Percentiles rank a stretch among this genome's conserved stretches.
Evolutionary conservation across 2,329 filamentous ascomycete species (phyloP).

Genomic region (Fusarium decemcellulare): DNA sequence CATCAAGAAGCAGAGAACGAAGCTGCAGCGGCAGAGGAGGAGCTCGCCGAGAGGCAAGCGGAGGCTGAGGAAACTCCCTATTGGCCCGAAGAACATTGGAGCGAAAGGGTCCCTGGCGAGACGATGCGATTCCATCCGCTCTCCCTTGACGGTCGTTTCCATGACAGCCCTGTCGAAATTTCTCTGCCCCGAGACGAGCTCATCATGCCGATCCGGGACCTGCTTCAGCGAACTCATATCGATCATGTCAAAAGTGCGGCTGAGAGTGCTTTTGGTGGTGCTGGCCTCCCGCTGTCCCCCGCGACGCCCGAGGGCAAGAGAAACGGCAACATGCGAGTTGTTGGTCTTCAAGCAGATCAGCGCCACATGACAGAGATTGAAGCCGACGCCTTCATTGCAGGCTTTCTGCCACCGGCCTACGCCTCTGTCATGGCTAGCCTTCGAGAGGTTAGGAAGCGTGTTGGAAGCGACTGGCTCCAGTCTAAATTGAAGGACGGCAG

Average conservation of each 20-base stretch:
- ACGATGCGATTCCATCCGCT: constrained; percentile 77
- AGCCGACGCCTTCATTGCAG: constrained; percentile 79
- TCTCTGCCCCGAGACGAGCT: constrained; percentile 80
- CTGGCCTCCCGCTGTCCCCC: constrained; percentile 81
- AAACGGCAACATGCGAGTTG: constrained; percentile 72
- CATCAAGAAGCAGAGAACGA: constrained; percentile 48
- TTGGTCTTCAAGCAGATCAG: constrained; percentile 75
- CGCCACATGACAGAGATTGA: constrained; percentile 81
- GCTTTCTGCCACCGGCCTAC: constrained; percentile 79
- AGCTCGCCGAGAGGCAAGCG: constrained; percentile 48
- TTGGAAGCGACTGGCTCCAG: constrained; percentile 80
- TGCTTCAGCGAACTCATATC: constrained; percentile 78
- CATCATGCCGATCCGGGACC: constrained; percentile 75
- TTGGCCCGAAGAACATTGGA: constrained; percentile 52
- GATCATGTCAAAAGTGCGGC: constrained; percentile 83
- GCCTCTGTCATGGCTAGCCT: constrained; percentile 76
- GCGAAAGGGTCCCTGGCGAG: constrained; percentile 52
- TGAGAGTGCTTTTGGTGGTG: constrained; percentile 82
- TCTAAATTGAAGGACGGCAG: constrained; percentile 72
- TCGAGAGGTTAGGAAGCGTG: constrained; percentile 80
- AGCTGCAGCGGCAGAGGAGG: constrained; percentile 52
- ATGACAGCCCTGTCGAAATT: constrained; percentile 80
- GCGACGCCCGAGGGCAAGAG: constrained; percentile 74
- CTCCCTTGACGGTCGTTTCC: constrained; percentile 81
- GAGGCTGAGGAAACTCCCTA: constrained; percentile 46